Conservation (phyloP, 108 stramenopile genomes). For the Skeletonema tropicum region DNA sequence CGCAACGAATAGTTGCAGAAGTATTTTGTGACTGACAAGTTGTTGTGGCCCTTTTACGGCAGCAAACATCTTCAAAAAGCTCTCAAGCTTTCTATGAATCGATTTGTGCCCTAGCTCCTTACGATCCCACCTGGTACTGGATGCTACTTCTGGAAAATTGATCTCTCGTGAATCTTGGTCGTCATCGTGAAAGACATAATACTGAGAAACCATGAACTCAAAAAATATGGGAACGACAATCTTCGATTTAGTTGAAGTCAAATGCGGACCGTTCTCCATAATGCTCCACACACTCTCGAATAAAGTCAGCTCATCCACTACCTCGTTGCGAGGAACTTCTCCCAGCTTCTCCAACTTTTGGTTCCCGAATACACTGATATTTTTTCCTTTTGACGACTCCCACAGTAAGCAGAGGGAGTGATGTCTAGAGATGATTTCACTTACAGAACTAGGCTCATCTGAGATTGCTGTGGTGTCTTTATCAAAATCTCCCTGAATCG, state of each 20-base stretch:
- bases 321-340: conserved; percentile 54
- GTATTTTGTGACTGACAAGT: conserved; percentile 64
- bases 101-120: conserved; percentile 43
- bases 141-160: conserved; percentile 36
- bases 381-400: conserved; percentile 60
- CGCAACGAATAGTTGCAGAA: conserved; percentile 58
- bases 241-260: conserved; percentile 72
- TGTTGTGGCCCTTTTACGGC: conserved; percentile 81
- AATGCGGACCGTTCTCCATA: conserved; percentile 57
- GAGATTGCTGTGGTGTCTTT: not conserved
- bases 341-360: conserved; percentile 32
- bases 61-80: conserved; percentile 77
- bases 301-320: conserved; percentile 59
- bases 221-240: conserved; percentile 81
- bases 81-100: conserved; percentile 59
- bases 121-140: conserved; percentile 33
- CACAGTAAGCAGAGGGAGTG: conserved; percentile 57
- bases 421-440: conserved; percentile 34
- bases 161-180: conserved; percentile 79
- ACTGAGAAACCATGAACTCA: conserved; percentile 74
- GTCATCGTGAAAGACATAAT: conserved; percentile 66
- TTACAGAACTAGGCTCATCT: conserved; percentile 5
- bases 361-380: conserved; percentile 45
- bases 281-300: conserved; percentile 72
- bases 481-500: conserved; percentile 2